A percentile compares a stretch with the other conserved stretches of the same genome.
Evolutionary conservation across 2,329 filamentous ascomycete genomes (phyloP).

Genomic region (Neonectria ditissima): DNA sequence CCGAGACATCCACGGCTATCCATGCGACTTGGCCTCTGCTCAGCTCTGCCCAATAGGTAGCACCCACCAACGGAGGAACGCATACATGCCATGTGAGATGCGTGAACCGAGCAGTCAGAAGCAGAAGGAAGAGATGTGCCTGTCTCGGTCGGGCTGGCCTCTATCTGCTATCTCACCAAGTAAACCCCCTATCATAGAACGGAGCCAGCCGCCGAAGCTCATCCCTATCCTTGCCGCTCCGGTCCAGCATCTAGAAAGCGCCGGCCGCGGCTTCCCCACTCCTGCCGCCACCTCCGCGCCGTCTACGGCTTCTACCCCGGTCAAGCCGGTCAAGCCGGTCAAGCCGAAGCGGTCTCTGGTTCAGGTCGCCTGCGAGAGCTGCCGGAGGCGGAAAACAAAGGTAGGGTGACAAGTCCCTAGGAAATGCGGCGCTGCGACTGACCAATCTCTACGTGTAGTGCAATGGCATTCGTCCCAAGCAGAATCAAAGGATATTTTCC

Average conservation of each 20-base stretch:
- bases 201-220: not conserved
- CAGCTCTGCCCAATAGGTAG: too few relatives aligned
- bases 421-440: not conserved
- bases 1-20: not conserved
- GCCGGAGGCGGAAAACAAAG: constrained; percentile 4
- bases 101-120: not conserved
- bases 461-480: not conserved
- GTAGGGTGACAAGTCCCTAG: not conserved
- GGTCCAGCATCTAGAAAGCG: not conserved
- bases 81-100: not conserved
- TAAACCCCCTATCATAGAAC: not conserved
- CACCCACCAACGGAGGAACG: too few relatives aligned
- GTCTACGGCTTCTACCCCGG: not conserved
- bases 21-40: too few relatives aligned
- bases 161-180: too few relatives aligned
- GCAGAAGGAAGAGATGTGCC: not conserved
- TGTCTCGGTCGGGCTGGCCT: not conserved
- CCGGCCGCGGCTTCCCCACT: not conserved
- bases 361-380: constrained; percentile 1
- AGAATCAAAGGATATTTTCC: not conserved
- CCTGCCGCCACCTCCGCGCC: not conserved
- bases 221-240: not conserved
- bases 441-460: not conserved
- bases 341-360: not conserved
- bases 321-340: too few relatives aligned